Evolutionary conservation across 495 filamentous ascomycete genomes (phyloP).

Genomic region (Tetracladium setigerum): DNA sequence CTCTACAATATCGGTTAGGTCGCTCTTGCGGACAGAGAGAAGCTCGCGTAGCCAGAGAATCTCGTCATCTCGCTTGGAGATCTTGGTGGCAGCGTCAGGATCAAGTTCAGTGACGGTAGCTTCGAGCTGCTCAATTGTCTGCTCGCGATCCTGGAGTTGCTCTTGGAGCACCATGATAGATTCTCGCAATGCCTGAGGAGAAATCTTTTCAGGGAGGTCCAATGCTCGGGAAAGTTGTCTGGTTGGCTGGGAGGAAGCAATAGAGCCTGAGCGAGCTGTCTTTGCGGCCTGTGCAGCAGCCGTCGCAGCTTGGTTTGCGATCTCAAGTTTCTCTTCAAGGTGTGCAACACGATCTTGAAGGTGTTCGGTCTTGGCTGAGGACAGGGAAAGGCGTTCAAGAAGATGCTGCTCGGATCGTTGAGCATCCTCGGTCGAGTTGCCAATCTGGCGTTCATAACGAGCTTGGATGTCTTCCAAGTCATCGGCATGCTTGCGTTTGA

Average conservation of each 20-base stretch:
- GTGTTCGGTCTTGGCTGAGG: constrained; percentile 71
- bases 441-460: constrained; percentile 66
- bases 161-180: constrained; percentile 94
- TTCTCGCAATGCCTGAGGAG: constrained; percentile 87
- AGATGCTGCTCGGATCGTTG: constrained; percentile 60
- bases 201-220: constrained; percentile 72
- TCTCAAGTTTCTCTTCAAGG: constrained; percentile 82
- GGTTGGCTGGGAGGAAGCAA: constrained; percentile 20
- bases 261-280: constrained; percentile 26
- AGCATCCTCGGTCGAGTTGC: constrained; percentile 63
- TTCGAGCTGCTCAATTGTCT: constrained; percentile 80
- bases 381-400: constrained; percentile 62
- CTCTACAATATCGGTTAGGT: constrained; percentile 84
- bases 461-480: constrained; percentile 56
- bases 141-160: constrained; percentile 89
- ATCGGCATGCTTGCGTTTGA: constrained; percentile 62
- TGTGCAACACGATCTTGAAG: constrained; percentile 73
- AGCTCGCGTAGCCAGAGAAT: constrained; percentile 93
- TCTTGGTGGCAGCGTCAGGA: constrained; percentile 65
- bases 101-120: constrained; percentile 58
- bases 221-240: constrained; percentile 38
- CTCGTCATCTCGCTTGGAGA: constrained; percentile 86
- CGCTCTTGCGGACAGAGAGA: constrained; percentile 79
- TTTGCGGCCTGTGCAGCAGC: constrained; percentile 83
- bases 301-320: constrained; percentile 82